Evolutionary conservation across 768 basidiomycete genomes (phyloP).

Genomic region (Termitomyces sp.): DNA sequence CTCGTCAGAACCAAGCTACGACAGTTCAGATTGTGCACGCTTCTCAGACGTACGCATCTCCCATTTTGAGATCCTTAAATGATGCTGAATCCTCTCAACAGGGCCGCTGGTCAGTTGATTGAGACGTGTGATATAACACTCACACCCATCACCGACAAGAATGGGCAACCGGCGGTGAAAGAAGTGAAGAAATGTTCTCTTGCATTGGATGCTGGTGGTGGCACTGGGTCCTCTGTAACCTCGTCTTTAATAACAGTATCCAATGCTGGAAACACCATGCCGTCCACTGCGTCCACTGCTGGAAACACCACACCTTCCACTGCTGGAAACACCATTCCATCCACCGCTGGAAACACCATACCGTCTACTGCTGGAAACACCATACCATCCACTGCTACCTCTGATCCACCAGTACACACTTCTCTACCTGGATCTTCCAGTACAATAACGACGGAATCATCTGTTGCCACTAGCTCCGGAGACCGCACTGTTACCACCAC

Average conservation of each 20-base stretch:
- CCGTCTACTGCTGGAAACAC: no score
- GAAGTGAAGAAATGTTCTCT: conserved; percentile 51
- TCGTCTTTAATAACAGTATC: conserved; percentile 15
- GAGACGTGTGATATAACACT: conserved; percentile 57
- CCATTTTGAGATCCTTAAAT: neutral
- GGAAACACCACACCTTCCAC: conserved; percentile 1
- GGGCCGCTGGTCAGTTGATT: conserved; percentile 43
- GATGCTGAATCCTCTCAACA: conserved; percentile 19
- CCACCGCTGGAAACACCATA: conserved; percentile 11
- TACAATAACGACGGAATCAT: neutral
- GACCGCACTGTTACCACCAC: conserved; percentile 9
- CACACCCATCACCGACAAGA: conserved; percentile 43
- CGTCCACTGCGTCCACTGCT: no score
- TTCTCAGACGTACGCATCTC: conserved; percentile 40
- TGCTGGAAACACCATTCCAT: no score
- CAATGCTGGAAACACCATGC: neutral
- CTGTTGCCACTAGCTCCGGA: neutral
- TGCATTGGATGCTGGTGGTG: conserved; percentile 18
- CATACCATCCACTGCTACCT: conserved; percentile 4
- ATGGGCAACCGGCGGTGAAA: conserved; percentile 44
- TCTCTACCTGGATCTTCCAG: neutral
- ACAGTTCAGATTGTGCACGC: conserved; percentile 38
- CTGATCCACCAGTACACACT: neutral
- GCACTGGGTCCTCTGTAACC: conserved; percentile 7
- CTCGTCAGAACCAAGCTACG: conserved; percentile 28